Base-by-base conservation (phyloP, 768 basidiomycete species). In the Termitomyces sp. region DNA sequence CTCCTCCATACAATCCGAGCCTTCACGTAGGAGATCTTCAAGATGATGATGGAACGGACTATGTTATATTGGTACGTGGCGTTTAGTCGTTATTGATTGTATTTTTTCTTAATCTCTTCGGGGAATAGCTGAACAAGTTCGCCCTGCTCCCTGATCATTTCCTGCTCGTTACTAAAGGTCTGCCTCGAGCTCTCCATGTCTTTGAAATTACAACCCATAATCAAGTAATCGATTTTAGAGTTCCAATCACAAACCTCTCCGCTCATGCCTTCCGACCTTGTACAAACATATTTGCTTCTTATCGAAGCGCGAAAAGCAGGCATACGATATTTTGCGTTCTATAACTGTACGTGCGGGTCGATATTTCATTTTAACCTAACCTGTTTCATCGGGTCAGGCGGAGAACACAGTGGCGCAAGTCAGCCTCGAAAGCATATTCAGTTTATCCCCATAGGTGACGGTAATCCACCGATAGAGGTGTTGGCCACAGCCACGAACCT, bases 401-500 rank as follows among this genome's bases (percentile, higher is more conserved):
- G 91, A 6, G 77, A 83, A 29, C 75, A 78, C 54, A 92, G 90
- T 57, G 94, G 94, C 27, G 93, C 94, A 12, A 94, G 92, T 67
- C 94, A 97, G 72, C 76, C 81, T 2, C 93, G 95, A 72, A 93
- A 95, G 65, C 94, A 97, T 67, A 62, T 95, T n/a, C 94, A 96
- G 69, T 87, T 95, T 61, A 71, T 95, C 34, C 87, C 91, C 34
- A 66, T 83, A 18, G 79, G 80, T 10, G 74, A 77, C 32, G 79
- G 80, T 36, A 88, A 84, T 1, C 88, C 90, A 14, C 94, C 94
- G 0, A 78, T 94, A 26, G 94, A 95, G 70, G 74, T 70, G 55
- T 76, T 93, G 53, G 86, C 90, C 5, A 77, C 76, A 62, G 71
- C 73, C 20, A 74, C 80, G 10, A 76, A 73, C 16, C 69, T 93